phyloP scores from a whole-genome alignment of 495 filamentous ascomycete species.

The Glarea lozoyensis region DNA sequence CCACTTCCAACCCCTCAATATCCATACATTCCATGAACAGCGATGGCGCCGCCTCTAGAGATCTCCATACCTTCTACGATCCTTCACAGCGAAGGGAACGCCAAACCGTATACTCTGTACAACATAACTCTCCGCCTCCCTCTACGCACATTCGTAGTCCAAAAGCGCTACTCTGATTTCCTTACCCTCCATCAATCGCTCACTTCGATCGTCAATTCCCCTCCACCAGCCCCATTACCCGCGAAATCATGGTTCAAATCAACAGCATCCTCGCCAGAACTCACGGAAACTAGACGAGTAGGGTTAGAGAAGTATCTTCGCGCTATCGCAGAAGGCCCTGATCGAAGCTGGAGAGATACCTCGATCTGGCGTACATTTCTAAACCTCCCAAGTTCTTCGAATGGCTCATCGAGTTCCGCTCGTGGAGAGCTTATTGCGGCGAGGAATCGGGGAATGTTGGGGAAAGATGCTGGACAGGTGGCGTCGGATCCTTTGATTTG shows the following conservation, averaged over 20 bases:
- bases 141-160: slow-evolving; percentile 75
- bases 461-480: slow-evolving; percentile 16
- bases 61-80: slow-evolving; percentile 75
- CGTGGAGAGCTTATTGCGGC: slow-evolving; percentile 24
- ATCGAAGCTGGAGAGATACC: slow-evolving; percentile 79
- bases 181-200: slow-evolving; percentile 63
- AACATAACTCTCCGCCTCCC: slow-evolving; percentile 84
- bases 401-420: slow-evolving; percentile 34
- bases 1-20: too few species aligned
- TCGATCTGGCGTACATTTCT: slow-evolving; percentile 80
- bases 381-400: slow-evolving; percentile 55
- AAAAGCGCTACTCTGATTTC: slow-evolving; percentile 96
- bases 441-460: slow-evolving; percentile 14
- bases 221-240: slow-evolving; percentile 46
- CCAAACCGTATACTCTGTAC: slow-evolving; percentile 81
- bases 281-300: slow-evolving; percentile 70
- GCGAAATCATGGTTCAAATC: slow-evolving; percentile 79
- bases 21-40: slow-evolving; percentile 11
- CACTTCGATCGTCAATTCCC: slow-evolving; percentile 16
- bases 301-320: slow-evolving; percentile 76
- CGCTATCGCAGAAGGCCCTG: slow-evolving; percentile 65
- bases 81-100: slow-evolving; percentile 38
- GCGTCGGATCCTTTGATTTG: slow-evolving; percentile 66
- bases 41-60: slow-evolving; percentile 68
- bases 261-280: slow-evolving; percentile 63